Percentiles rank a stretch among this genome's conserved stretches.
phyloP scores from a whole-genome alignment of 2,329 filamentous ascomycete species.

The Endoconidiophora polonica region DNA sequence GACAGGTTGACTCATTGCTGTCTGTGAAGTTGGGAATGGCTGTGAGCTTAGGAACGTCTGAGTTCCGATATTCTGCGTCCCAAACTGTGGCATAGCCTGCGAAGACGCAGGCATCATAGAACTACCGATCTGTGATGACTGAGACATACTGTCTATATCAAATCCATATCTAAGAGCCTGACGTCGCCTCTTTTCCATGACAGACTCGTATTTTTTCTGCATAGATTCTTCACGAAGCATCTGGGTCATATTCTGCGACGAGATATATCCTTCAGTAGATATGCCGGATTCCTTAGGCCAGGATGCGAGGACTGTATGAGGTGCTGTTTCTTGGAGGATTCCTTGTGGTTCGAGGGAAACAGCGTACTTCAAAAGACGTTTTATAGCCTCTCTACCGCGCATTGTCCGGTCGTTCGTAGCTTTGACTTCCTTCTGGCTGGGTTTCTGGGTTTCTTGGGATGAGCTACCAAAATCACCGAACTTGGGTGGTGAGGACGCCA shows the following conservation, averaged over 20 bases:
- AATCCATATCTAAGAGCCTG: constrained; percentile 9
- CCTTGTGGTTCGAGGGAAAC: constrained; percentile 18
- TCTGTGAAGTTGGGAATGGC: constrained; percentile 9
- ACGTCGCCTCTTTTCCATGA: constrained; percentile 10
- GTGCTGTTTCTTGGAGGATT: constrained; percentile 15
- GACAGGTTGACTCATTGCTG: constrained; percentile 30
- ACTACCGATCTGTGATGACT: constrained; percentile 5
- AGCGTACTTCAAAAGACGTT: constrained; percentile 22
- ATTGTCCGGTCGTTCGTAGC: constrained; percentile 1
- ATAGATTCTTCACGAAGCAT: constrained; percentile 7
- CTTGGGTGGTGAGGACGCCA: background rate
- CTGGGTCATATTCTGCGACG: constrained; percentile 13
- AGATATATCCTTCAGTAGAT: constrained; percentile 22
- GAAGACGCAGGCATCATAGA: constrained; percentile 20
- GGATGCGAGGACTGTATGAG: constrained; percentile 20
- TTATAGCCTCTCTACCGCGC: constrained; percentile 18
- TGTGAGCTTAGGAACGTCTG: constrained; percentile 1
- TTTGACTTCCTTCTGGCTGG: background rate
- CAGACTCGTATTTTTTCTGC: constrained; percentile 7
- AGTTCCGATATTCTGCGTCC: background rate
- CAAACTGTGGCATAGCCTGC: constrained; percentile 15
- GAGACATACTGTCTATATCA: background rate
- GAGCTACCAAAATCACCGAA: background rate
- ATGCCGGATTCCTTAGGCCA: constrained; percentile 25
- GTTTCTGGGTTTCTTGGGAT: background rate